Evolutionary conservation across 441 rosid species (phyloP), one percentile per base, ranked within the genome.

Genomic region (Adansonia gregorii): DNA sequence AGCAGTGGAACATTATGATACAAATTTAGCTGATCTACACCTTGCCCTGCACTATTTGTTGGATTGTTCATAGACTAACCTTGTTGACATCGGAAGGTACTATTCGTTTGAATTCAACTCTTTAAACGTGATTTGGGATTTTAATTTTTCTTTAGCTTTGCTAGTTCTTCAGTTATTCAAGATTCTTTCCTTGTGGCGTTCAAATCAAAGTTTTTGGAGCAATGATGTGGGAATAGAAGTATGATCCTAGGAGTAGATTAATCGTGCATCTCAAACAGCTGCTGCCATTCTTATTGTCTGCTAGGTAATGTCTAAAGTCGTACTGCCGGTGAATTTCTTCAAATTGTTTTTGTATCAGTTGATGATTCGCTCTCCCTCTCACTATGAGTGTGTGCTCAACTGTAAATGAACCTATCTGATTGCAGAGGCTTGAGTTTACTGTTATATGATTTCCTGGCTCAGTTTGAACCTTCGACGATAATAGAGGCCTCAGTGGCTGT

Each of bases 1-100:
- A 90, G 94, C 85, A 89, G 93, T 84, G 93, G 88, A 75, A 87
- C 91, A 46, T 83, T 86, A 78, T 94, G 82, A 86, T 74, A 59
- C 72, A 48, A 59, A 69, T 48, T 69, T 58, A 75, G 76, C 79
- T 56, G 76, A 72, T 79, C 68, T 76, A 31, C 59, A 19, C 54
- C 39, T 66, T 6, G 52, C 76, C 69, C 59, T 64, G 48, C 76
- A 75, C 5, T 79, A 48, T 80, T 84, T 80, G 78, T 82, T 82
- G 80, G 75, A 79, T 79, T 90, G 92, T 90, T 82, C 83, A 89
- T 90, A 90, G 87, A 84, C 86, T 88, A 83, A 82, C 85, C 88
- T 74, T 74, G 63, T 83, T 85, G 85, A 86, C 85, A 66, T 72
- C 75, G 61, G 61, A 74, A 82, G 84, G 87, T 79, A 75, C 75